Evolutionary conservation across 83 land plant species (phyloP).

Genomic region (Larix sibirica): DNA sequence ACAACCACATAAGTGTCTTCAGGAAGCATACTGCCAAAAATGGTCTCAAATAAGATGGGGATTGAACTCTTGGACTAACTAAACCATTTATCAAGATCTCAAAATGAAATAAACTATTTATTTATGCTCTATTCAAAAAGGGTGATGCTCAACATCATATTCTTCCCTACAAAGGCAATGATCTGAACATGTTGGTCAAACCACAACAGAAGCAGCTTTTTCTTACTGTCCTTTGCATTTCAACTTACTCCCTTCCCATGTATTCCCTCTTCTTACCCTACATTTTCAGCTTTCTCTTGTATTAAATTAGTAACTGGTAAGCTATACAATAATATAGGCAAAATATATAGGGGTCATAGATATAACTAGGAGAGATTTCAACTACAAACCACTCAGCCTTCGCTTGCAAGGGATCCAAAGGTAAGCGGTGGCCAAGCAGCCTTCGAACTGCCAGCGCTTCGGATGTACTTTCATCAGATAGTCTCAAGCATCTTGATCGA

Average conservation of each 20-base stretch:
- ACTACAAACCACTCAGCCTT: constrained; percentile 79
- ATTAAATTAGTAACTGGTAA: no score
- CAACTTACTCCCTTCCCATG: neutral
- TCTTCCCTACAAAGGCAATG: neutral
- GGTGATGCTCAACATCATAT: neutral
- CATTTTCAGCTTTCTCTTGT: neutral
- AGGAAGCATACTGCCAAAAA: neutral
- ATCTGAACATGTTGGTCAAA: constrained; percentile 2
- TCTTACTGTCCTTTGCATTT: neutral
- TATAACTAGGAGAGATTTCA: neutral
- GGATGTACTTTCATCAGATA: constrained; percentile 88
- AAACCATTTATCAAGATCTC: no score
- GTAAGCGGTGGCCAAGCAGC: constrained; percentile 91
- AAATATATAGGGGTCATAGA: neutral
- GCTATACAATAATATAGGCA: neutral
- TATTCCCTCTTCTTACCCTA: neutral
- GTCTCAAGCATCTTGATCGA: constrained; percentile 93
- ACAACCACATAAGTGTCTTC: neutral
- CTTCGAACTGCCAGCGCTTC: constrained; percentile 94
- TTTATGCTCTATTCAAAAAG: neutral
- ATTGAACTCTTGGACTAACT: no score
- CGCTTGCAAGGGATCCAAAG: constrained; percentile 66
- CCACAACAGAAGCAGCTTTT: neutral
- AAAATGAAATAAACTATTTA: no score
- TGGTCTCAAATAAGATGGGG: no score